Conservation (phyloP, 371 early-diverging fungal species). For the Mortierella sp. region DNA sequence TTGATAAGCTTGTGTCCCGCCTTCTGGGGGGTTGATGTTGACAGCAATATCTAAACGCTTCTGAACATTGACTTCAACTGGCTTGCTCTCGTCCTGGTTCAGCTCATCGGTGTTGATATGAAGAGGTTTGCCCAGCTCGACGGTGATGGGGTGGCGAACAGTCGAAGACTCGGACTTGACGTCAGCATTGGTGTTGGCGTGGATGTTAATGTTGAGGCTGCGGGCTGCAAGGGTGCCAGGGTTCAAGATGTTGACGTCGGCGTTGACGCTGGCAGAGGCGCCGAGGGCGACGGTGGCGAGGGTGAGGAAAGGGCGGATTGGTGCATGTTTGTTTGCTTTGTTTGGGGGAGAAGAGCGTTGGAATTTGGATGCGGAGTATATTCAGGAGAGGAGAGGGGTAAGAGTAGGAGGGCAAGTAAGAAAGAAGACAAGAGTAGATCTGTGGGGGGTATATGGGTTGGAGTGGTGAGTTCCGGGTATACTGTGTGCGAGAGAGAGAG, state of each 20-base stretch:
- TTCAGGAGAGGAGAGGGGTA: not conserved
- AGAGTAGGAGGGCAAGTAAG: not conserved
- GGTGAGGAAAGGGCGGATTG: conserved; percentile 31
- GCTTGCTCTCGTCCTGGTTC: not conserved
- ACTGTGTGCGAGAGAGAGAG: not conserved
- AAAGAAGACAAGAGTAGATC: not conserved
- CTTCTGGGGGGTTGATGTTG: too few relatives aligned
- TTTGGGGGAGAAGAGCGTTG: not conserved
- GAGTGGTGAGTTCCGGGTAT: conserved; percentile 4
- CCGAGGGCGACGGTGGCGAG: conserved; percentile 39
- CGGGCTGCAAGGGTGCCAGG: not conserved
- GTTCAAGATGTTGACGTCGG: not conserved
- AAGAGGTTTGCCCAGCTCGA: not conserved
- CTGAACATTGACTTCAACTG: not conserved
- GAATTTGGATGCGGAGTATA: not conserved
- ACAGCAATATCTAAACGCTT: not conserved
- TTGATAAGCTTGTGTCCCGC: too few relatives aligned
- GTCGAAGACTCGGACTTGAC: not conserved
- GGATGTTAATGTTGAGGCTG: not conserved
- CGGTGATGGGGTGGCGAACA: not conserved
- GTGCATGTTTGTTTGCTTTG: conserved; percentile 17
- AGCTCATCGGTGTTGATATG: not conserved
- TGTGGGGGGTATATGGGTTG: not conserved
- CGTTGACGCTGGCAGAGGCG: conserved; percentile 18
- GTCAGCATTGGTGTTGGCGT: not conserved